These are phyloP conservation scores for Flagelloscypha sp. DNA, from an alignment of 768 basidiomycete genomes.

Conservation along the genomic window DNA sequence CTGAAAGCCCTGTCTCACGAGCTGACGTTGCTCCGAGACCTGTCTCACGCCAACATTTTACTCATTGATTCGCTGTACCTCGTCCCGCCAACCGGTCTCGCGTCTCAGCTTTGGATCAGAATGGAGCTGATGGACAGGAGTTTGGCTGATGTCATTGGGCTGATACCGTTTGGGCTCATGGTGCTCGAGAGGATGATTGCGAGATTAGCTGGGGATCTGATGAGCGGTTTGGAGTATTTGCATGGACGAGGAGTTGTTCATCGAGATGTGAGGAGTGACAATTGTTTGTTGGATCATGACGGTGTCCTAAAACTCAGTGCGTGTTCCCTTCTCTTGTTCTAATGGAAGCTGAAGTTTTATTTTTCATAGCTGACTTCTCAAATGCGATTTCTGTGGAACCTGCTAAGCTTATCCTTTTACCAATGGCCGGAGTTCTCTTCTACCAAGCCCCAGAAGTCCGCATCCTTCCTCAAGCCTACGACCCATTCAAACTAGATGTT, in stretches of 20 bases:
- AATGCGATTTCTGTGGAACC: conserved; percentile 58
- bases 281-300: conserved; percentile 58
- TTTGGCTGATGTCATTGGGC: conserved; percentile 68
- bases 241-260: conserved; percentile 64
- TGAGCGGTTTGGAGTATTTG: conserved; percentile 60
- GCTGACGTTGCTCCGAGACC: conserved; percentile 45
- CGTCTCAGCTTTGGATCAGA: conserved; percentile 70
- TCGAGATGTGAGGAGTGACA: conserved; percentile 80
- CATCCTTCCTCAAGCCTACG: conserved; percentile 38
- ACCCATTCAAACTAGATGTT: conserved; percentile 66
- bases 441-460: conserved; percentile 86
- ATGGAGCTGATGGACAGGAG: conserved; percentile 91
- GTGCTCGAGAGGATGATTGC: conserved; percentile 65
- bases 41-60: conserved; percentile 57
- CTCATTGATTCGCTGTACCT: conserved; percentile 62
- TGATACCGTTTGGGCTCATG: conserved; percentile 53
- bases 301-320: conserved; percentile 71
- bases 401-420: conserved; percentile 48
- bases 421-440: conserved; percentile 72
- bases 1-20: conserved; percentile 56
- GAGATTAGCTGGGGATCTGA: conserved; percentile 69
- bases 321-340: conserved; percentile 16
- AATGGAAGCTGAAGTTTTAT: neutral
- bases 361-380: conserved; percentile 67
- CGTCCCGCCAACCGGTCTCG: conserved; percentile 31